These are phyloP conservation scores for Heliamphora ciliata DNA, from an alignment of 179 eudicot species.

Conservation along the genomic window DNA sequence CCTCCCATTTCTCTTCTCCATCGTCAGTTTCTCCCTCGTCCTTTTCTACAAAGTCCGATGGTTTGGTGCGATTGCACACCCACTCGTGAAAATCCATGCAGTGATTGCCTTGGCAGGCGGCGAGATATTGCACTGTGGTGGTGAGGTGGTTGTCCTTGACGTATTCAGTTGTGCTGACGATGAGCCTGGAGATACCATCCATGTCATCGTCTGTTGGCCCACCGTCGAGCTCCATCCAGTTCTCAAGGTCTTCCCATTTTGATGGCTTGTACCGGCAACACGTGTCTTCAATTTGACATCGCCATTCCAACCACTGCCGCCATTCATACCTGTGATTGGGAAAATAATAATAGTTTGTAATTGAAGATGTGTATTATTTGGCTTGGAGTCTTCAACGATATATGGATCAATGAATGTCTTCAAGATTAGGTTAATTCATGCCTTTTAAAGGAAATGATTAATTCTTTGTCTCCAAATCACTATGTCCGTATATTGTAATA, in stretches of 20 bases:
- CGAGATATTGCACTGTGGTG: not conserved
- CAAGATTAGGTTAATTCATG: too few species aligned
- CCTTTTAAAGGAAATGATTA: not conserved
- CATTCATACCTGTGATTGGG: constrained; percentile 24
- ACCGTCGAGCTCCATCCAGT: constrained; percentile 27
- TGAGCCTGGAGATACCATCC: not conserved
- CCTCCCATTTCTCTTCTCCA: not conserved
- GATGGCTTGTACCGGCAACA: too few species aligned
- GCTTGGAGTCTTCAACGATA: too few species aligned
- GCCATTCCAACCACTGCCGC: constrained; percentile 23
- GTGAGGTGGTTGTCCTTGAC: not conserved
- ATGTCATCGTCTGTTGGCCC: not conserved
- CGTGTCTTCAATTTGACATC: constrained; percentile 1
- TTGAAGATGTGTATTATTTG: constrained; percentile 19
- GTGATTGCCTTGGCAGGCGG: not conserved
- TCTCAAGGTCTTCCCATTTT: constrained; percentile 34
- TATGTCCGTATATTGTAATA: too few species aligned
- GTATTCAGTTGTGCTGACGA: not conserved
- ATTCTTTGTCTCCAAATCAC: too few species aligned
- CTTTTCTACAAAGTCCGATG: not conserved
- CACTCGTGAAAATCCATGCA: not conserved
- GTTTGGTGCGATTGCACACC: not conserved
- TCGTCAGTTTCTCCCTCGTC: not conserved
- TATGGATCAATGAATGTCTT: too few species aligned
- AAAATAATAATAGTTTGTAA: constrained; percentile 21